phyloP scores from a whole-genome alignment of 176 grass and related monocot species.

The Tillandsia leiboldiana region DNA sequence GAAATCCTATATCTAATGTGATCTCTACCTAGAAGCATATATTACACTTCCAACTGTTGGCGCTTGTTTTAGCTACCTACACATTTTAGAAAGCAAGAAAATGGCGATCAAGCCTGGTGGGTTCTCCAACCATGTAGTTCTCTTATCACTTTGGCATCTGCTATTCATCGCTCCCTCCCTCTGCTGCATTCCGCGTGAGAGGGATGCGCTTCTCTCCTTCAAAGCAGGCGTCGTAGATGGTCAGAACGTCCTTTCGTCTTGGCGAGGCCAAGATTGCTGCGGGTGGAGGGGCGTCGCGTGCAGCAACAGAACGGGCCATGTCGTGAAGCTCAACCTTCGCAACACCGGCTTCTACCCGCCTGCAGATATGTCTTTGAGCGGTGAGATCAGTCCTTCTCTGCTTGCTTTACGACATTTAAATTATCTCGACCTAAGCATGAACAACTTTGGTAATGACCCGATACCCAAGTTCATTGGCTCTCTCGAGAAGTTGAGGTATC shows the following conservation, averaged over 20 bases:
- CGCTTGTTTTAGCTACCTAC: too few relatives aligned
- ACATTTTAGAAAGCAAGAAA: neutral
- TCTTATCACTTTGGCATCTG: neutral
- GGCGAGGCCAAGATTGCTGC: slow-evolving; percentile 22
- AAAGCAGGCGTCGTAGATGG: slow-evolving; percentile 7
- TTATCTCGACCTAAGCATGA: slow-evolving; percentile 28
- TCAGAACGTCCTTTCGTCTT: neutral
- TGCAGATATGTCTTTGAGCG: neutral
- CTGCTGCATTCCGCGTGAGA: slow-evolving; percentile 4
- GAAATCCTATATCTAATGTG: too few relatives aligned
- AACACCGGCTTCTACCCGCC: neutral
- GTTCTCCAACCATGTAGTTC: neutral
- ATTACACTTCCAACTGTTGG: too few relatives aligned
- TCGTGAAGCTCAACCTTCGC: slow-evolving; percentile 13
- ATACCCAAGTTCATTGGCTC: slow-evolving; percentile 27
- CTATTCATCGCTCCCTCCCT: neutral
- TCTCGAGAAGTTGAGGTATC: slow-evolving; percentile 12
- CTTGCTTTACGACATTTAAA: slow-evolving; percentile 13
- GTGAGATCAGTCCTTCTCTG: slow-evolving; percentile 24
- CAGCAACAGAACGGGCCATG: slow-evolving; percentile 17
- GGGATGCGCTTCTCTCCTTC: slow-evolving; percentile 25
- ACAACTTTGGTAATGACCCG: neutral
- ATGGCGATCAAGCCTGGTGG: neutral
- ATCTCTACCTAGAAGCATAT: too few relatives aligned
- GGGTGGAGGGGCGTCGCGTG: slow-evolving; percentile 15